Evolutionary conservation across 345 rosid species (phyloP).

Genomic region (Populus euphratica): DNA sequence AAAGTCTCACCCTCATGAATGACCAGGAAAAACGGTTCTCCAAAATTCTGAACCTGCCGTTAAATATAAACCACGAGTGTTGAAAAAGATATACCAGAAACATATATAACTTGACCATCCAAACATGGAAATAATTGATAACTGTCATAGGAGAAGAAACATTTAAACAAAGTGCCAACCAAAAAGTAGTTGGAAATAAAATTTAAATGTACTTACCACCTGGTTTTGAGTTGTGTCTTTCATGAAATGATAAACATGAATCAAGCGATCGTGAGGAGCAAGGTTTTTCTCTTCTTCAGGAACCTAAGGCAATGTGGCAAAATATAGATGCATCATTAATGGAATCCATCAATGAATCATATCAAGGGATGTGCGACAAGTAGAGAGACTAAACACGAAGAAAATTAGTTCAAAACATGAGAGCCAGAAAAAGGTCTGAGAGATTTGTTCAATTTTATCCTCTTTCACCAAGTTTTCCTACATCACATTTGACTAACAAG

Average conservation of each 20-base stretch:
- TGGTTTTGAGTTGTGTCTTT: slow-evolving; percentile 81
- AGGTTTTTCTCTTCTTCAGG: slow-evolving; percentile 96
- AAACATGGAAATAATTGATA: not conserved
- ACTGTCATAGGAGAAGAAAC: not conserved
- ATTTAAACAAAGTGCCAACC: not conserved
- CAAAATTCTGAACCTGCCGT: slow-evolving; percentile 91
- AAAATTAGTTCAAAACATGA: not conserved
- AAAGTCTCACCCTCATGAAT: slow-evolving; percentile 87
- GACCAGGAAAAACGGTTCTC: slow-evolving; percentile 94
- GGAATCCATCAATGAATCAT: not conserved
- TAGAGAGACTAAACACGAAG: not conserved
- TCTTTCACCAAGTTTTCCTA: not conserved
- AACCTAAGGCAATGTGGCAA: slow-evolving; percentile 41
- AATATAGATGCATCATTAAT: not conserved
- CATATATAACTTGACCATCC: not conserved
- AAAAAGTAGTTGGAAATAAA: not conserved
- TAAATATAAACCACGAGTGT: not conserved
- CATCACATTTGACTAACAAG: not conserved
- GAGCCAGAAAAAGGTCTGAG: not conserved
- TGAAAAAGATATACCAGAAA: not conserved
- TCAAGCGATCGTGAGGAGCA: slow-evolving; percentile 82
- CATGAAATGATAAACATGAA: slow-evolving; percentile 89
- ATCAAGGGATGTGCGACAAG: not conserved
- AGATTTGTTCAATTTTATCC: not conserved
- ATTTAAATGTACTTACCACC: slow-evolving; percentile 32